Conservation (phyloP, 1,284 basidiomycete genomes). For the Heterobasidion annosum region DNA sequence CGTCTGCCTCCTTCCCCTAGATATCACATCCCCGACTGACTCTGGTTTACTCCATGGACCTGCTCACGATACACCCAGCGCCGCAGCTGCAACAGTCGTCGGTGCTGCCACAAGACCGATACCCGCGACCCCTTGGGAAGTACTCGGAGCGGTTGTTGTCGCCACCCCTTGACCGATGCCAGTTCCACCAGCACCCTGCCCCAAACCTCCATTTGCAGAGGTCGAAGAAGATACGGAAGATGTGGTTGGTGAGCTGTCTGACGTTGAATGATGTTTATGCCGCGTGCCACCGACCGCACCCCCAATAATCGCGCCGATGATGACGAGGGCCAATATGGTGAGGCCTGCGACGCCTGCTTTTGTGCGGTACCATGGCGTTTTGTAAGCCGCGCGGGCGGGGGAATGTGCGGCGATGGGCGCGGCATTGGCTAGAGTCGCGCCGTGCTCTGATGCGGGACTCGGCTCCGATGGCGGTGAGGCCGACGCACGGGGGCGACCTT, state of each 20-base stretch:
- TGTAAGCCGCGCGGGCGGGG: slow-evolving; percentile 3
- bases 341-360: slow-evolving; percentile 28
- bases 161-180: background rate
- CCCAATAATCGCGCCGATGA: slow-evolving; percentile 48
- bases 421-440: slow-evolving; percentile 5
- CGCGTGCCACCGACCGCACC: slow-evolving; percentile 50
- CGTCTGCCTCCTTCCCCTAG: too few species aligned
- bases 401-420: slow-evolving; percentile 8
- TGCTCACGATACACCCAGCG: too few species aligned
- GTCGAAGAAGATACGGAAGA: background rate
- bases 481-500: slow-evolving; percentile 9
- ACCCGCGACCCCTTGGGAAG: too few species aligned
- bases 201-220: background rate
- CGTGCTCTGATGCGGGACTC: slow-evolving; percentile 9
- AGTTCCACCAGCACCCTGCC: background rate
- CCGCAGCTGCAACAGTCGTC: too few species aligned
- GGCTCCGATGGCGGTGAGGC: slow-evolving; percentile 10
- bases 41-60: too few species aligned
- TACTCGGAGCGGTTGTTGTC: background rate
- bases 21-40: too few species aligned
- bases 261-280: slow-evolving; percentile 12
- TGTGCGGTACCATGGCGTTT: slow-evolving; percentile 24
- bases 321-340: slow-evolving; percentile 24
- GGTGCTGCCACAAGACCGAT: too few species aligned
- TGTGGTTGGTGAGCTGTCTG: background rate